These are phyloP conservation scores for Nakaseomyces sp. DNA, from an alignment of 1,139 yeast species.

Conservation along the genomic window DNA sequence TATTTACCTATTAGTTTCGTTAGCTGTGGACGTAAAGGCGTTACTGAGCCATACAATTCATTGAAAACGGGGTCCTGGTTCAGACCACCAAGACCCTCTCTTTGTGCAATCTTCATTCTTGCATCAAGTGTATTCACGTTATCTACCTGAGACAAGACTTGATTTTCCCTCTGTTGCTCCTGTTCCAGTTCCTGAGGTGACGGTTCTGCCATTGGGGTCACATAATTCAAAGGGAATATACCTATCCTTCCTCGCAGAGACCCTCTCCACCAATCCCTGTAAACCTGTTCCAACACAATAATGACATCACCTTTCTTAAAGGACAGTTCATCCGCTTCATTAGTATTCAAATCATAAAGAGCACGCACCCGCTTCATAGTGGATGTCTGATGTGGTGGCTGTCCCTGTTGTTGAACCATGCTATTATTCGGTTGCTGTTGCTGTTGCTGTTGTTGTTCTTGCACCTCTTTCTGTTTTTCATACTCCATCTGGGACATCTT, in stretches of 20 bases:
- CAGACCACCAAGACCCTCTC: conserved; percentile 34
- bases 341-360: conserved; percentile 66
- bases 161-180: conserved; percentile 37
- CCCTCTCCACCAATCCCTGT: conserved; percentile 96
- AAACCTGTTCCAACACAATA: conserved; percentile 77
- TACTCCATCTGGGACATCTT: conserved; percentile 65
- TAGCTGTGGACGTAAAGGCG: conserved; percentile 65
- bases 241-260: conserved; percentile 73
- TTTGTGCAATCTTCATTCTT: conserved; percentile 26
- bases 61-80: conserved; percentile 44
- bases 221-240: conserved; percentile 90
- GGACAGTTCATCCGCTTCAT: conserved; percentile 63
- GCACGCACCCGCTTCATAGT: conserved; percentile 70
- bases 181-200: conserved; percentile 44
- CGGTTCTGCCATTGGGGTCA: conserved; percentile 65
- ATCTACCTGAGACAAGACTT: conserved; percentile 40
- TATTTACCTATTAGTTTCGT: conserved; percentile 69
- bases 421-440: conserved; percentile 6
- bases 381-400: conserved; percentile 12
- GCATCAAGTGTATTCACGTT: conserved; percentile 55
- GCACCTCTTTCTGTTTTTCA: conserved; percentile 23
- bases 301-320: conserved; percentile 71
- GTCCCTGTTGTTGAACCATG: conserved; percentile 8
- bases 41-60: conserved; percentile 54
- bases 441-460: conserved; percentile 6